phyloP scores from a whole-genome alignment of 768 basidiomycete genomes.

The Podaxis pistillaris region DNA sequence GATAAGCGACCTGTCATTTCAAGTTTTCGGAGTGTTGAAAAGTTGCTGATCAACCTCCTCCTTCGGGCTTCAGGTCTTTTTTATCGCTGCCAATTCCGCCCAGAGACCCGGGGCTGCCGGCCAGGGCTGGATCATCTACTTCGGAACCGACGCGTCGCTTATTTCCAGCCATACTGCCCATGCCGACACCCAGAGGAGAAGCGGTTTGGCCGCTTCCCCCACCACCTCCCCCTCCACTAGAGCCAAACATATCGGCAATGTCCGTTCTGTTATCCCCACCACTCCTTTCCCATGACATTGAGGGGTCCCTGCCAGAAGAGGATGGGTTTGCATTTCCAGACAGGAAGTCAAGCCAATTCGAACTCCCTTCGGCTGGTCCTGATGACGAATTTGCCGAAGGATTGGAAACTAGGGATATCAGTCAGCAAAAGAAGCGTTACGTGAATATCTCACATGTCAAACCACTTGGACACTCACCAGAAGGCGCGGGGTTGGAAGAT shows the following conservation, averaged over 20 bases:
- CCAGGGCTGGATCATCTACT: constrained; percentile 1
- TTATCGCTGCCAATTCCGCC: constrained; percentile 3
- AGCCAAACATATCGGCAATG: constrained; percentile 11
- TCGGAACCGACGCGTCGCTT: constrained; percentile 12
- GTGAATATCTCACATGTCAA: neutral
- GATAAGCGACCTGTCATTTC: neutral
- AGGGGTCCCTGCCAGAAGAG: constrained; percentile 11
- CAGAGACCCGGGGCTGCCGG: constrained; percentile 7
- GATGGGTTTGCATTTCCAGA: constrained; percentile 8
- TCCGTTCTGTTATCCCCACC: constrained; percentile 11
- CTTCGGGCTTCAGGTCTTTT: constrained; percentile 12
- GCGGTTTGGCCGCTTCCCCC: constrained; percentile 8
- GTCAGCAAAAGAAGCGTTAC: constrained; percentile 4
- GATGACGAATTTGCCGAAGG: constrained; percentile 11
- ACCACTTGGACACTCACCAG: neutral
- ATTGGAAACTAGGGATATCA: constrained; percentile 1
- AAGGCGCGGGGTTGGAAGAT: neutral
- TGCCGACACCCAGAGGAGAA: constrained; percentile 8
- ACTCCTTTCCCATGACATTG: constrained; percentile 16
- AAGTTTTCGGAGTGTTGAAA: neutral
- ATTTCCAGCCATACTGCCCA: constrained; percentile 7
- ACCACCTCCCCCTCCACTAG: constrained; percentile 3
- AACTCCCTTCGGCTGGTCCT: constrained; percentile 11
- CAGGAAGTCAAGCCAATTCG: constrained; percentile 13
- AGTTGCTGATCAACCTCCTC: constrained; percentile 6